phyloP scores from a whole-genome alignment of 2,329 filamentous ascomycete genomes.

The Aspergillus sp. region DNA sequence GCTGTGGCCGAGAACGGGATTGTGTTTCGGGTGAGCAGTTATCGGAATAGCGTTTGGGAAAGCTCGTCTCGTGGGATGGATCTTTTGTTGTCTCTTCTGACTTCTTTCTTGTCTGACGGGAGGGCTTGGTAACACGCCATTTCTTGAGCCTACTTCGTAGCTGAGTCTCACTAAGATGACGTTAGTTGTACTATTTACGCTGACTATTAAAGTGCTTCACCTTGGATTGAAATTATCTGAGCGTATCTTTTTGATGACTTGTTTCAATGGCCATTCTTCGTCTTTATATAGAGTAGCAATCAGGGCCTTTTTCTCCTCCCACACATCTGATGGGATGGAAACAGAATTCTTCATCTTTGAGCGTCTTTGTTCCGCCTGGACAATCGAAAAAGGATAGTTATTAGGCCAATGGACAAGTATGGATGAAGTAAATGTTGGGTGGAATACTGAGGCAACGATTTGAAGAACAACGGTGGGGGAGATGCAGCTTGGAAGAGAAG shows the following conservation, averaged over 20 bases:
- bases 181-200: constrained; percentile 1
- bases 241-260: constrained; percentile 46
- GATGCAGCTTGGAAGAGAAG: not conserved
- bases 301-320: constrained; percentile 44
- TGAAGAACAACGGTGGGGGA: not conserved
- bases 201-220: constrained; percentile 19
- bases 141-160: constrained; percentile 46
- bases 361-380: not conserved
- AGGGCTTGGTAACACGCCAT: constrained; percentile 47
- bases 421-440: not conserved
- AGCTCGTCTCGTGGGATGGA: constrained; percentile 19
- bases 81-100: constrained; percentile 27
- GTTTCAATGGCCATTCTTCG: constrained; percentile 47
- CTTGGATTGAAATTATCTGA: constrained; percentile 44
- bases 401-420: not conserved
- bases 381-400: not conserved
- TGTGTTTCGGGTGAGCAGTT: constrained; percentile 16
- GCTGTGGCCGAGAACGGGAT: constrained; percentile 7
- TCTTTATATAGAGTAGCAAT: constrained; percentile 45
- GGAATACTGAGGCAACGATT: not conserved
- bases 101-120: constrained; percentile 44
- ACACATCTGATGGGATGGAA: constrained; percentile 44
- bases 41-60: constrained; percentile 13
- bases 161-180: constrained; percentile 42
- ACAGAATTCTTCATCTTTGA: constrained; percentile 43